Percentiles rank a stretch among this genome's conserved stretches.
Conservation (phyloP, 768 basidiomycete genomes). For the Mycena metata region DNA sequence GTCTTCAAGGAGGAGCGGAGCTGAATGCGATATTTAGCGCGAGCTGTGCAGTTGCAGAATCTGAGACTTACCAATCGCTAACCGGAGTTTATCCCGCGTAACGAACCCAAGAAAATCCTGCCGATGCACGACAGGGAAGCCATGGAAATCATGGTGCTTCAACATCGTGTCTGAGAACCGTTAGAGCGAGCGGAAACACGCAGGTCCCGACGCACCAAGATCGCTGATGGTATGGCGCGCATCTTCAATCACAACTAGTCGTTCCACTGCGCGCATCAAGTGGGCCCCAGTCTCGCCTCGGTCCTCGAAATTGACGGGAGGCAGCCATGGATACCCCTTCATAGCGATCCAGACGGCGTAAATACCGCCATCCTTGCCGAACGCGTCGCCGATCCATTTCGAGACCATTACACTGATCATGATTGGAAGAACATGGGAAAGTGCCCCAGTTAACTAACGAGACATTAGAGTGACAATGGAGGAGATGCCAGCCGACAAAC, state of each 20-base stretch:
- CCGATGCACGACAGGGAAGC: constrained; percentile 73
- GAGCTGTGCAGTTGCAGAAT: not conserved
- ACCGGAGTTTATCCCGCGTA: constrained; percentile 65
- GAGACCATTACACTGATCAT: constrained; percentile 85
- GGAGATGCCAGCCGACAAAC: constrained; percentile 45
- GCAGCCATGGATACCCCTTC: constrained; percentile 79
- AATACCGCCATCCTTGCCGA: constrained; percentile 73
- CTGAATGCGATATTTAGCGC: constrained; percentile 9
- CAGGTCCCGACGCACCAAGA: constrained; percentile 52
- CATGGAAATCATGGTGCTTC: constrained; percentile 62
- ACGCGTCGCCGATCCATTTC: constrained; percentile 83
- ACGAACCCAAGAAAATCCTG: constrained; percentile 71
- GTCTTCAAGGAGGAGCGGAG: constrained; percentile 48
- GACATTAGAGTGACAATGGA: not conserved
- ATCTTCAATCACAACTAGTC: constrained; percentile 68
- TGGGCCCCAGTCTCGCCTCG: constrained; percentile 71
- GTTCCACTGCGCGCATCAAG: constrained; percentile 67
- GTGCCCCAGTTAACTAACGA: constrained; percentile 76
- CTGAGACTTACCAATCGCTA: constrained; percentile 50
- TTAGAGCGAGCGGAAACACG: constrained; percentile 12
- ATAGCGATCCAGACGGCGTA: constrained; percentile 82
- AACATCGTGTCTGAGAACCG: constrained; percentile 55
- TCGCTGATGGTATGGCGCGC: constrained; percentile 61
- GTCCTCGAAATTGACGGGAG: constrained; percentile 75
- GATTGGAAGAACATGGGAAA: constrained; percentile 86